Percentiles rank a stretch among this genome's conserved stretches.
phyloP scores from a whole-genome alignment of 2,329 filamentous ascomycete species.

The Colletotrichum sp. region DNA sequence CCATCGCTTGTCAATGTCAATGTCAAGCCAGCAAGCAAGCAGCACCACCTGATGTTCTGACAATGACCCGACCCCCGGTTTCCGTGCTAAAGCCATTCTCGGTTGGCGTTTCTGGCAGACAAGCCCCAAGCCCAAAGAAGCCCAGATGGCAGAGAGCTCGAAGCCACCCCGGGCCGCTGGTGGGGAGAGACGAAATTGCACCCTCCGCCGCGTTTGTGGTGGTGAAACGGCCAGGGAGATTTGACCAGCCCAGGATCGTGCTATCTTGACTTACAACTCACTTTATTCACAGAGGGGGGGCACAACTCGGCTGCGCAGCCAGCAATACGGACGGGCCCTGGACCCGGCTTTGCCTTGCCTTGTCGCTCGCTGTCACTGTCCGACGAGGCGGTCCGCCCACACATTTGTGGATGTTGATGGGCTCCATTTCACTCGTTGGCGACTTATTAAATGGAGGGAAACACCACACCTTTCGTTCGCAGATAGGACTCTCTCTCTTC shows the following conservation, averaged over 20 bases:
- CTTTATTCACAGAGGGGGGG: not conserved
- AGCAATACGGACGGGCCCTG: not conserved
- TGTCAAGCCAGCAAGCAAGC: not conserved
- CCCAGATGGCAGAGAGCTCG: not conserved
- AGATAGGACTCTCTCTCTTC: not conserved
- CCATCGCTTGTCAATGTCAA: not conserved
- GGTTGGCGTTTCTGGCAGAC: not conserved
- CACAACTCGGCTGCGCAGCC: not conserved
- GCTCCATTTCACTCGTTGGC: not conserved
- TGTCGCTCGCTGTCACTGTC: not conserved
- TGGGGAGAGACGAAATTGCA: conserved; percentile 16
- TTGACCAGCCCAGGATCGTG: conserved; percentile 14
- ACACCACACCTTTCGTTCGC: not conserved
- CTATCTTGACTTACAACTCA: not conserved
- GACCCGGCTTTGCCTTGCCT: not conserved
- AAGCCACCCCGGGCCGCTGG: conserved; percentile 2
- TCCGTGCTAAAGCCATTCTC: not conserved
- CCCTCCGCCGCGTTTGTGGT: conserved; percentile 15
- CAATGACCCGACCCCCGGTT: not conserved
- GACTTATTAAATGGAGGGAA: conserved; percentile 4
- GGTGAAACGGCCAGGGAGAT: conserved; percentile 20
- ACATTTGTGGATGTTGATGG: conserved; percentile 1
- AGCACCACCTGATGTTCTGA: not conserved
- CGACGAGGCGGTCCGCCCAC: not conserved
- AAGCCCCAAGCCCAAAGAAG: not conserved